Evolutionary conservation across 768 basidiomycete genomes (phyloP).

Genomic region (Panaeolus papilionaceus): DNA sequence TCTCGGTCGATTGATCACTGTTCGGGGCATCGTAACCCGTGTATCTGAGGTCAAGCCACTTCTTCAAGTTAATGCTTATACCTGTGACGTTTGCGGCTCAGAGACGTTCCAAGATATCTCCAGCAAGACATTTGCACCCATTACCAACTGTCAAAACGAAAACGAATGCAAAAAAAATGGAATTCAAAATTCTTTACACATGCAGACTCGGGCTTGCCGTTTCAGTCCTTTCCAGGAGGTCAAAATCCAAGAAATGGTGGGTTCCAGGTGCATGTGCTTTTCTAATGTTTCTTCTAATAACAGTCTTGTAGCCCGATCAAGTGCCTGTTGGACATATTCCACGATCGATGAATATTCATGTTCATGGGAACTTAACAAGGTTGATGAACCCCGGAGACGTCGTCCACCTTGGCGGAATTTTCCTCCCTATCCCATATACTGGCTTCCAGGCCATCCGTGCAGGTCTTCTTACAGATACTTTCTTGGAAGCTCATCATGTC

Average conservation of each 20-base stretch:
- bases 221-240: conserved; percentile 99
- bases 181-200: conserved; percentile 89
- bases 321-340: conserved; percentile 99
- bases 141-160: conserved; percentile 87
- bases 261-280: conserved; percentile 21
- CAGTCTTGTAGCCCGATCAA: conserved; percentile 83
- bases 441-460: conserved; percentile 97
- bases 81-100: conserved; percentile 96
- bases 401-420: conserved; percentile 94
- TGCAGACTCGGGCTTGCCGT: conserved; percentile 97
- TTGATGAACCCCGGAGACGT: conserved; percentile 95
- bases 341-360: conserved; percentile 96
- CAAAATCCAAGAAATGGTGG: conserved; percentile 98
- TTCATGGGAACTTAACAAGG: conserved; percentile 89
- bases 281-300: conserved; percentile 19
- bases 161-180: conserved; percentile 87
- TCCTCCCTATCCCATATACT: conserved; percentile 96
- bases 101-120: conserved; percentile 99
- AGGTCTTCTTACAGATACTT: conserved; percentile 96
- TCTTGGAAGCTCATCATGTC: conserved; percentile 90
- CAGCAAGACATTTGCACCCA: conserved; percentile 88
- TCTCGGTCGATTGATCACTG: conserved; percentile 93
- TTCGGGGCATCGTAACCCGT: conserved; percentile 97
- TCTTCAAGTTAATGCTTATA: conserved; percentile 96
- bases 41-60: conserved; percentile 99